phyloP scores from a whole-genome alignment of 2,329 filamentous ascomycete species.

The Zalaria sp. region DNA sequence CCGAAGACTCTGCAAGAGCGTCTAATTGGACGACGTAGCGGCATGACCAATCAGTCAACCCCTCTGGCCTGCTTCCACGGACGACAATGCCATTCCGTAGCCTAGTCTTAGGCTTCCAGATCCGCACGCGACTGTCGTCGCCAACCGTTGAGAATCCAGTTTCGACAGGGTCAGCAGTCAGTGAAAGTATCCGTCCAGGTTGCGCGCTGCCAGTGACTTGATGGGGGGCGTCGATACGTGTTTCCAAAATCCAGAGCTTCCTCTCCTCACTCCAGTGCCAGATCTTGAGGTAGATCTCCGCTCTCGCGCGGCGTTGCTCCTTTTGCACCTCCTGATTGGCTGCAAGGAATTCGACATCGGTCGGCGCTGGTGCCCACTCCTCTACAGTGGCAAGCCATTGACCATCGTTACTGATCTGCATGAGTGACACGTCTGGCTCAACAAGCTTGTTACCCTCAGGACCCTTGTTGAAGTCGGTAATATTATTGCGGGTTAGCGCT shows the following conservation, averaged over 20 bases:
- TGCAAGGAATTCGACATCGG: constrained; percentile 50
- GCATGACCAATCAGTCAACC: constrained; percentile 62
- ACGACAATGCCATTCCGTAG: constrained; percentile 53
- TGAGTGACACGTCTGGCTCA: constrained; percentile 62
- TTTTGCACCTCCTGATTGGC: constrained; percentile 19
- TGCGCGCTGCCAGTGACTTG: constrained; percentile 31
- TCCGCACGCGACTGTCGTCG: constrained; percentile 59
- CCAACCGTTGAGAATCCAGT: constrained; percentile 75
- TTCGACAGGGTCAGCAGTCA: constrained; percentile 55
- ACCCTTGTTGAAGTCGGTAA: constrained; percentile 65
- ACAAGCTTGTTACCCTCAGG: constrained; percentile 56
- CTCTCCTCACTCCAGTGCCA: constrained; percentile 54
- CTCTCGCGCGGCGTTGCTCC: constrained; percentile 33
- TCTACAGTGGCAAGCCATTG: constrained; percentile 86
- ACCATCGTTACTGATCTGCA: constrained; percentile 68
- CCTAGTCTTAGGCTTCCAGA: constrained; percentile 67
- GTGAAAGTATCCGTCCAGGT: constrained; percentile 49
- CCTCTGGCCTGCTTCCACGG: constrained; percentile 42
- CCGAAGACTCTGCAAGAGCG: constrained; percentile 2
- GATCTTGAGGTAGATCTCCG: constrained; percentile 78
- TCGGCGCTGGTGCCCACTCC: constrained; percentile 65
- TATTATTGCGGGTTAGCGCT: constrained; percentile 75
- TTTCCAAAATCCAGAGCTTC: constrained; percentile 56
- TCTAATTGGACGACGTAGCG: constrained; percentile 28
- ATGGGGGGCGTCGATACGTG: constrained; percentile 76